phyloP scores from a whole-genome alignment of 2,329 filamentous ascomycete species.

The Trichoderma simmonsii region DNA sequence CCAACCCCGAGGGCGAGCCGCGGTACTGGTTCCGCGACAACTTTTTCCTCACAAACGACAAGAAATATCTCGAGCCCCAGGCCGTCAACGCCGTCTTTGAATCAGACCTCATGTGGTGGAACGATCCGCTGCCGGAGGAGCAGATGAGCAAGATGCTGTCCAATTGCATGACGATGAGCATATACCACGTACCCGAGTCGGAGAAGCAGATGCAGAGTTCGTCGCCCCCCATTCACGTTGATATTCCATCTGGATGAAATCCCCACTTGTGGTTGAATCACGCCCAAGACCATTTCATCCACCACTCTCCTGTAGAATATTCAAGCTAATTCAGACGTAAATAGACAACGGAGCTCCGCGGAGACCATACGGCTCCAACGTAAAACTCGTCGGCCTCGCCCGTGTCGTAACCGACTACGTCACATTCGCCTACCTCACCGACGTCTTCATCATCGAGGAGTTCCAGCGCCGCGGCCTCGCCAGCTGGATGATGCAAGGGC shows the following conservation, averaged over 20 bases:
- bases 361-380: conserved; percentile 30
- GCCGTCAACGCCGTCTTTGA: conserved; percentile 55
- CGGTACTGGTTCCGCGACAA: conserved; percentile 50
- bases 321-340: too few species aligned
- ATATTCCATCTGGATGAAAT: background rate
- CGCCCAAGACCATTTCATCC: background rate
- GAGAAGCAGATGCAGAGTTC: conserved; percentile 39
- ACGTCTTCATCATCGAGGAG: conserved; percentile 61
- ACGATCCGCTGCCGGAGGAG: conserved; percentile 47
- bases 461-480: conserved; percentile 62
- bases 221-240: conserved; percentile 22
- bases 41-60: conserved; percentile 62
- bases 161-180: conserved; percentile 57
- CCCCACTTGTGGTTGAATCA: too few species aligned
- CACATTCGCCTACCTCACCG: conserved; percentile 65
- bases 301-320: background rate
- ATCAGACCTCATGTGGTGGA: conserved; percentile 61
- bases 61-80: conserved; percentile 50
- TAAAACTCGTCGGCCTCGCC: conserved; percentile 40
- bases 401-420: conserved; percentile 67
- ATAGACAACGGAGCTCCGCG: conserved; percentile 31
- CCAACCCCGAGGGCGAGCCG: conserved; percentile 32
- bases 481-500: conserved; percentile 60
- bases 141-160: conserved; percentile 51
- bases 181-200: conserved; percentile 48